Percentiles rank a stretch among this genome's conserved stretches.
Evolutionary conservation across 176 grass and related monocot genomes (phyloP).

Genomic region (Cenchrus purpureus): DNA sequence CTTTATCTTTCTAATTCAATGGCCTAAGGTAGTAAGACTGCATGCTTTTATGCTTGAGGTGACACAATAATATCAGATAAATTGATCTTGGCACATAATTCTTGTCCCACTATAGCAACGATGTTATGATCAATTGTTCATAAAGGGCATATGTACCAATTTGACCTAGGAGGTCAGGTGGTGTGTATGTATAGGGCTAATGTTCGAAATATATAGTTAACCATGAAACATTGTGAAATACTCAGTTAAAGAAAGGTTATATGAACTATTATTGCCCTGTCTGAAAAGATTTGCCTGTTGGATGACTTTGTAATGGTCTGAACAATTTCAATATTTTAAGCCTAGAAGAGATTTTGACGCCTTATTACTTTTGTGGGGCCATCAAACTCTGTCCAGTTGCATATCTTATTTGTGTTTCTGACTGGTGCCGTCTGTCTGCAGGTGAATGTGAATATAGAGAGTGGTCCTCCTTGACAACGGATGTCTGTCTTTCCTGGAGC

Average conservation of each 20-base stretch:
- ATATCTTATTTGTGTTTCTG: not conserved
- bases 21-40: not conserved
- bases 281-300: no score
- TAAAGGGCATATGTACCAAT: not conserved
- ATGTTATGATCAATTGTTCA: not conserved
- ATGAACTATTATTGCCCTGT: no score
- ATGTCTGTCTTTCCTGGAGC: no score
- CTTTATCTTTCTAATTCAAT: not conserved
- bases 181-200: not conserved
- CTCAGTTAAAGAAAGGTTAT: no score
- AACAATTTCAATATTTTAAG: no score
- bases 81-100: not conserved
- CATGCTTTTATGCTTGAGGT: slow-evolving; percentile 5
- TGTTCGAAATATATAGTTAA: not conserved
- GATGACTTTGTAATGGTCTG: no score
- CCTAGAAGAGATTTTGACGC: no score
- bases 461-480: no score
- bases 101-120: not conserved
- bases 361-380: not conserved
- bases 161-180: not conserved
- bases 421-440: slow-evolving; percentile 9
- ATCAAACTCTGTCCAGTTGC: not conserved
- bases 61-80: not conserved
- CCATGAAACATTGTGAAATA: no score
- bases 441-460: slow-evolving; percentile 17